A percentile compares a stretch with the other conserved stretches of the same genome.
Evolutionary conservation across 352 stramenopile genomes (phyloP).

Genomic region (Globisporangium acanthophoron): DNA sequence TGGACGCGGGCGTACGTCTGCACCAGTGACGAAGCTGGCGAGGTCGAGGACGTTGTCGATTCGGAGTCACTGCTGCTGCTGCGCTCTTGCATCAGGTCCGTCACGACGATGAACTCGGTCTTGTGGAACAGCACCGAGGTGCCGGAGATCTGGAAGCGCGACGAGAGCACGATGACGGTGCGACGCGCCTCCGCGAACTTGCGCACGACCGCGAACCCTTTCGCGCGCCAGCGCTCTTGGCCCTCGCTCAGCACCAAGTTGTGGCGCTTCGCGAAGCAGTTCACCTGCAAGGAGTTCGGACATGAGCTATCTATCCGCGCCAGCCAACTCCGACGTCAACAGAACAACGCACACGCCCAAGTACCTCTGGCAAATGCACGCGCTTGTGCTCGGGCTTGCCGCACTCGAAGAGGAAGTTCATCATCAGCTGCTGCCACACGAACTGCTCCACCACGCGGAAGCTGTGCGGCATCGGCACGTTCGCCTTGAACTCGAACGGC

Average conservation of each 20-base stretch:
- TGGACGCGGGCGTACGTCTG: not conserved
- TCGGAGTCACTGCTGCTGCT: not conserved
- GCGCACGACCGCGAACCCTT: not conserved
- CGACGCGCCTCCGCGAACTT: constrained; percentile 1
- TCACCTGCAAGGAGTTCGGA: not conserved
- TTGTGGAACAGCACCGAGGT: not conserved
- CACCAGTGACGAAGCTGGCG: not conserved
- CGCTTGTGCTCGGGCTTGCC: not conserved
- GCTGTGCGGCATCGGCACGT: not conserved
- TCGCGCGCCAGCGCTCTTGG: not conserved
- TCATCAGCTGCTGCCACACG: not conserved
- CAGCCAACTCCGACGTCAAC: too few relatives aligned
- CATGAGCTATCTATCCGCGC: too few relatives aligned
- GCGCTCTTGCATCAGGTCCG: not conserved
- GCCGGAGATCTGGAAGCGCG: not conserved
- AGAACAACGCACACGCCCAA: too few relatives aligned
- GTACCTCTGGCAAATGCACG: not conserved
- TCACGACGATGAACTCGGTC: constrained; percentile 1
- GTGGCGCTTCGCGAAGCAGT: not conserved
- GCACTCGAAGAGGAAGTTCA: not conserved
- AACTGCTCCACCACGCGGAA: not conserved
- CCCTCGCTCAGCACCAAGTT: not conserved
- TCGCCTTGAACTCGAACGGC: not conserved
- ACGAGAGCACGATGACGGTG: not conserved
- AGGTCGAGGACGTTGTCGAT: too few relatives aligned